Evolutionary conservation across 2,329 filamentous ascomycete genomes (phyloP), one percentile per base, ranked within the genome.

Genomic region (Podosphaera aphanis): DNA sequence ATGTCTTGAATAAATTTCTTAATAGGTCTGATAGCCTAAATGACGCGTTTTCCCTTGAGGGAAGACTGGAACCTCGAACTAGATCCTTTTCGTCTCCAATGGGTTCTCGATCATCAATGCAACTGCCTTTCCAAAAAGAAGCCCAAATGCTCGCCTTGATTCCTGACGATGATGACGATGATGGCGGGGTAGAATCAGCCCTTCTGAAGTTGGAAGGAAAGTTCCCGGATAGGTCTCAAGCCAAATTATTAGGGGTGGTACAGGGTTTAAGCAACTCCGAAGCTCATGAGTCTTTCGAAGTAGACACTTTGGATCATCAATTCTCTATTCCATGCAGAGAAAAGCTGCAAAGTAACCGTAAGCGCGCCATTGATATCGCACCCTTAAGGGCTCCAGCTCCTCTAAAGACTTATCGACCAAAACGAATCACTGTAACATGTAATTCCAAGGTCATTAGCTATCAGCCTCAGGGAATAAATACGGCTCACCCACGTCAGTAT

Each of bases 101-200:
- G 15, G n/a, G 20, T 15, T 41, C 39, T 41, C 39, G 21, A 6
- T 13, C 23, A 25, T 21, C 4, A n/a, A 8, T 27, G 20, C 20
- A 41, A 23, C 16, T 23, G 10, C 11, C 19, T 77, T 94, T 95
- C 53, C 84, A 95, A 60, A 79, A 73, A 2, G 85, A 93, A 55
- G 83, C 92, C 1, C 77, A 86, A 48, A 83, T 83, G 54, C 73
- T 98, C 46, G 83, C 86, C 2, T 77, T 82, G 46, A 83, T 95
- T 21, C 84, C 88, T 0, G 86, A 94, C 56, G 83, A 92, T 33
- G 59, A 65, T 15, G 71, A 77, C 49, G 78, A 79, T 40, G 83
- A 92, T 56, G 84, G 84, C 5, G 88, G 88, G 11, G 77, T 95
- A 21, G 90, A 95, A 57, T 85, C 86, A n/a, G 83, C 90, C 0